Percentiles rank a stretch among this genome's conserved stretches.
Evolutionary conservation across 768 basidiomycete species (phyloP).

Genomic region (Kwoniella europaea): DNA sequence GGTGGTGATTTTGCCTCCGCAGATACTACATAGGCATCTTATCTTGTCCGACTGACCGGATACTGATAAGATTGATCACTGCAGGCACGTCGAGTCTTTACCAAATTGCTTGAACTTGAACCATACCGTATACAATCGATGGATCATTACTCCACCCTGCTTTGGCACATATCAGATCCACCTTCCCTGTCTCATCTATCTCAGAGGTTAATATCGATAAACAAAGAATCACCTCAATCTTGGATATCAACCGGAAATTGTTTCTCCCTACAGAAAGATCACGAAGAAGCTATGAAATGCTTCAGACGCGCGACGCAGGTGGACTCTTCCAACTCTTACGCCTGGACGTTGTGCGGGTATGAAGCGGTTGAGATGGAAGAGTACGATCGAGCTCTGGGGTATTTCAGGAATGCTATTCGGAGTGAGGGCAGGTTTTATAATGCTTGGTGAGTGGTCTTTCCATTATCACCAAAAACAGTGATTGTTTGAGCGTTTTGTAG

Average conservation of each 20-base stretch:
- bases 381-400: conserved; percentile 84
- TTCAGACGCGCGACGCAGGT: conserved; percentile 89
- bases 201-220: conserved; percentile 84
- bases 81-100: conserved; percentile 85
- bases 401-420: conserved; percentile 89
- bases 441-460: conserved; percentile 76
- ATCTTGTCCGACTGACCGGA: background rate
- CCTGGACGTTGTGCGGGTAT: conserved; percentile 94
- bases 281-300: conserved; percentile 88
- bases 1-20: conserved; percentile 56
- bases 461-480: background rate
- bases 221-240: conserved; percentile 74
- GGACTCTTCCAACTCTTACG: conserved; percentile 89
- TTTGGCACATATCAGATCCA: conserved; percentile 89
- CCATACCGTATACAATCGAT: conserved; percentile 91
- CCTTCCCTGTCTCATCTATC: conserved; percentile 88
- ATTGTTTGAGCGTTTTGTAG: background rate
- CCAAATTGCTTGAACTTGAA: conserved; percentile 75
- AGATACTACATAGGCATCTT: background rate
- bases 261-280: conserved; percentile 93
- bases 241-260: conserved; percentile 98
- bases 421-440: conserved; percentile 94
- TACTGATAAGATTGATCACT: conserved; percentile 27
- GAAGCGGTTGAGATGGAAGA: conserved; percentile 92
- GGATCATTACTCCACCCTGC: conserved; percentile 93